These are phyloP conservation scores for Verticillium klebahnii DNA, from an alignment of 2,329 filamentous ascomycete genomes.

Conservation along the genomic window DNA sequence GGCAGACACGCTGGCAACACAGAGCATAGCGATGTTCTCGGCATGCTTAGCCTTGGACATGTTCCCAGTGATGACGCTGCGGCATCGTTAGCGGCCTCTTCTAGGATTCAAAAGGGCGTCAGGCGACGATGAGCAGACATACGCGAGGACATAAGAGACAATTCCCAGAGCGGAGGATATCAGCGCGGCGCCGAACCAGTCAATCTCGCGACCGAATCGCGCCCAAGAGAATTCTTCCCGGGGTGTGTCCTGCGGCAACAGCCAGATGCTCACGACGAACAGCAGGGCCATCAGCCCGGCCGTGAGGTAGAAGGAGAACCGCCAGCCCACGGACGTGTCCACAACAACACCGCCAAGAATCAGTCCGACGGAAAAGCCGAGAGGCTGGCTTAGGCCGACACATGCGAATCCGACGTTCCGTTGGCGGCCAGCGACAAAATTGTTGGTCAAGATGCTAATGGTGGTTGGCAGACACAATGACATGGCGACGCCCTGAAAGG, in stretches of 20 bases:
- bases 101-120: no score
- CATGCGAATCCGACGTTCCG: constrained; percentile 28
- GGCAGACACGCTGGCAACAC: not conserved
- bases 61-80: constrained; percentile 3
- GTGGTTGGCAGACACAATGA: constrained; percentile 11
- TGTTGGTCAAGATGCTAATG: constrained; percentile 11
- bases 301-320: constrained; percentile 10
- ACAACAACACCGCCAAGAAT: constrained; percentile 11
- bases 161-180: constrained; percentile 6
- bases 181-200: constrained; percentile 8
- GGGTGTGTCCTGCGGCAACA: constrained; percentile 38
- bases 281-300: constrained; percentile 29
- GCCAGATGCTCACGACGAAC: constrained; percentile 31
- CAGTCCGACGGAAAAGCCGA: constrained; percentile 9
- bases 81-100: constrained; percentile 22
- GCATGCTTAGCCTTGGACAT: constrained; percentile 5
- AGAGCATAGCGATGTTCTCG: constrained; percentile 5
- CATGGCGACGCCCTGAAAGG: constrained; percentile 11
- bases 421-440: constrained; percentile 6
- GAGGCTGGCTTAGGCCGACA: constrained; percentile 11
- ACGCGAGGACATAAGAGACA: constrained; percentile 11
- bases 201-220: constrained; percentile 10
- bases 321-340: constrained; percentile 9
- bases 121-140: not conserved
- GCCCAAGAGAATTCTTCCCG: constrained; percentile 27